Base-by-base conservation (phyloP, 2,329 filamentous ascomycete genomes). In the Hypoxylon sp. region DNA sequence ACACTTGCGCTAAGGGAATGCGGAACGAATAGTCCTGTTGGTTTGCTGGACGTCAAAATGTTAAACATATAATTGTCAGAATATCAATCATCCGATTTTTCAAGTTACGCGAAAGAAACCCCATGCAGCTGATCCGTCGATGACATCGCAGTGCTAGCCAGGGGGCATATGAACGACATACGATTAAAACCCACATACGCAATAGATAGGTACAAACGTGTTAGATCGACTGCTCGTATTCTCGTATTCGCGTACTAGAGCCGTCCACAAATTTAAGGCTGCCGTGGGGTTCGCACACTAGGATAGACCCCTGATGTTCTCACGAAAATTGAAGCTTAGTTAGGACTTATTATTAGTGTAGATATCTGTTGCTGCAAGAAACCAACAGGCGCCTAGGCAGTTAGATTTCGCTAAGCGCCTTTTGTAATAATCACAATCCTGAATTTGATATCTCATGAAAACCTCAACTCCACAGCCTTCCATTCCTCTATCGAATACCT, bases 221-320 rank as follows among this genome's bases (percentile, higher is more conserved):
- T 49, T 22, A 14, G 49, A 22, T 33, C 17, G 17, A 17, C 10
- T 11, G 2, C 20, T 54, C 50, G 50, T 54, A 54, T 25, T 14
- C 44, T 64, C 61, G 54, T 27, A 48, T 49, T 48, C 17, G 35
- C 33, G n/a, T 48, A 60, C 20, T 31, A 30, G 40, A 40, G 7
- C 20, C 6, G 6, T 31, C 56, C 46, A 51, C 22, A 60, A 46
- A 40, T 60, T 60, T 33, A 60, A 40, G 46, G 56, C 56, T 51
- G 33, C 2, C 11, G 17, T 57, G 10, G 51, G 11, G 11, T 25
- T 50, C 22, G 7, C 5, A 27, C 25, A 27, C 5, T 27, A 27
- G 25, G 3, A 27, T 27, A 27, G 3, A 27, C 25, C 25, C 25
- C 25, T 27, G 31, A 10, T 10, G 31, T 11, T 10, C 11, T 33